phyloP scores from a whole-genome alignment of 2,329 filamentous ascomycete species.

The Calonectria fujianensis region DNA sequence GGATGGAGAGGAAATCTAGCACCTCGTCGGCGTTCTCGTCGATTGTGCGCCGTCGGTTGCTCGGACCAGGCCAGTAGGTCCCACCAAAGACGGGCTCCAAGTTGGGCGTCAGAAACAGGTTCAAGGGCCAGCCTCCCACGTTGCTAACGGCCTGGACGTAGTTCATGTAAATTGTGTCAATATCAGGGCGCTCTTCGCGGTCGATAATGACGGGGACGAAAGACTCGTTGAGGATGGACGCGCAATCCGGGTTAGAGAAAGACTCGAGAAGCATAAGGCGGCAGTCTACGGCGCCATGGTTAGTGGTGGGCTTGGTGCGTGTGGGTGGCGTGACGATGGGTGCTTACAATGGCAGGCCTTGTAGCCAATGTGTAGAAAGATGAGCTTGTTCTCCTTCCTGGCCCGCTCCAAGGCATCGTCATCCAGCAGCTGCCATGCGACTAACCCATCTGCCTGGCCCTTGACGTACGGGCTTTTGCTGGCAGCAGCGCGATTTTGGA shows the following conservation, averaged over 20 bases:
- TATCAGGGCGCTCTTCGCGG: slow-evolving; percentile 93
- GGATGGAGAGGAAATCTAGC: slow-evolving; percentile 87
- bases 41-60: slow-evolving; percentile 65
- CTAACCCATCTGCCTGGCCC: slow-evolving; percentile 85
- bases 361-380: slow-evolving; percentile 97
- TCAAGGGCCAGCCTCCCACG: slow-evolving; percentile 94
- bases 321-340: neutral
- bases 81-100: slow-evolving; percentile 96
- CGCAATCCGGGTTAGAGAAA: slow-evolving; percentile 88
- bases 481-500: slow-evolving; percentile 60
- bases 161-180: slow-evolving; percentile 98
- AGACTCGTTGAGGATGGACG: slow-evolving; percentile 86
- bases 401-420: slow-evolving; percentile 85
- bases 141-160: slow-evolving; percentile 96
- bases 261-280: slow-evolving; percentile 96
- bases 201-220: slow-evolving; percentile 97
- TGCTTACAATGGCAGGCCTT: slow-evolving; percentile 93
- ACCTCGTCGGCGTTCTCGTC: slow-evolving; percentile 72
- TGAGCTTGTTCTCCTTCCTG: slow-evolving; percentile 86
- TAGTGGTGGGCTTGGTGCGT: slow-evolving; percentile 42
- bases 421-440: slow-evolving; percentile 94
- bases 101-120: slow-evolving; percentile 96
- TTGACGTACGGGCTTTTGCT: slow-evolving; percentile 76
- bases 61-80: slow-evolving; percentile 94
- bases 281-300: slow-evolving; percentile 73